Conservation (phyloP, 2,329 filamentous ascomycete genomes). For the Graphium sp. region DNA sequence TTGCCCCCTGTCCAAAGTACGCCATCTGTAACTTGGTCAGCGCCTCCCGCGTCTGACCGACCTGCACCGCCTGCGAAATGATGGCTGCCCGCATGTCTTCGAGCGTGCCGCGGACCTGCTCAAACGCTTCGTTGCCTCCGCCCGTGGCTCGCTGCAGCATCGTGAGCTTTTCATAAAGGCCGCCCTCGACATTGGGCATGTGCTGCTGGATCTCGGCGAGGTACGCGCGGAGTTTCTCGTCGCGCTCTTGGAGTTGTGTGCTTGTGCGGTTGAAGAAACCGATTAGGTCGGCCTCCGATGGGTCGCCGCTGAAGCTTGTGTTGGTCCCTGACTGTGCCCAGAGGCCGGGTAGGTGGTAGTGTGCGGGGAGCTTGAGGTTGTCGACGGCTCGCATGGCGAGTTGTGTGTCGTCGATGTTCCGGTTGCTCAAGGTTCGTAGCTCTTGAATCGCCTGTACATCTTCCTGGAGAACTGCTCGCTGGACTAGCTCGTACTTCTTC, state of each 20-base stretch:
- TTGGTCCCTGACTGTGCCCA: constrained; percentile 15
- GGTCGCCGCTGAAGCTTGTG: constrained; percentile 17
- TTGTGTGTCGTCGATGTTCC: constrained; percentile 53
- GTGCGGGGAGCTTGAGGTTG: constrained; percentile 52
- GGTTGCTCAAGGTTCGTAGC: constrained; percentile 40
- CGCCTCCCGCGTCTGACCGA: constrained; percentile 23
- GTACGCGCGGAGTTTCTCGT: constrained; percentile 24
- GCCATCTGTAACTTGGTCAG: constrained; percentile 22
- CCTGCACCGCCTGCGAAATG: constrained; percentile 21
- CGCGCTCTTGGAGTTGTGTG: constrained; percentile 24
- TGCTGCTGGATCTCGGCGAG: constrained; percentile 27
- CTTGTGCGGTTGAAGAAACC: constrained; percentile 26
- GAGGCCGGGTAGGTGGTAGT: constrained; percentile 30
- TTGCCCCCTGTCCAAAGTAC: too few species aligned
- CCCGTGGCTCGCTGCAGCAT: constrained; percentile 9
- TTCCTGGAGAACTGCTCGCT: constrained; percentile 22
- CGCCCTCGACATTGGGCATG: constrained; percentile 28
- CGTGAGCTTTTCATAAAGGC: constrained; percentile 18
- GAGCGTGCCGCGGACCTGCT: constrained; percentile 19
- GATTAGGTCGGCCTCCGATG: constrained; percentile 23
- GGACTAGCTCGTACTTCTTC: constrained; percentile 26
- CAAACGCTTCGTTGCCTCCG: constrained; percentile 5
- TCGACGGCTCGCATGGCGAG: constrained; percentile 59
- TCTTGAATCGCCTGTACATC: constrained; percentile 49
- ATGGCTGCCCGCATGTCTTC: constrained; percentile 22